Percentiles rank a stretch among this genome's conserved stretches.
These are phyloP conservation scores for Chaetoscypha palmicola DNA, from an alignment of 2,329 filamentous ascomycete species.

Conservation along the genomic window DNA sequence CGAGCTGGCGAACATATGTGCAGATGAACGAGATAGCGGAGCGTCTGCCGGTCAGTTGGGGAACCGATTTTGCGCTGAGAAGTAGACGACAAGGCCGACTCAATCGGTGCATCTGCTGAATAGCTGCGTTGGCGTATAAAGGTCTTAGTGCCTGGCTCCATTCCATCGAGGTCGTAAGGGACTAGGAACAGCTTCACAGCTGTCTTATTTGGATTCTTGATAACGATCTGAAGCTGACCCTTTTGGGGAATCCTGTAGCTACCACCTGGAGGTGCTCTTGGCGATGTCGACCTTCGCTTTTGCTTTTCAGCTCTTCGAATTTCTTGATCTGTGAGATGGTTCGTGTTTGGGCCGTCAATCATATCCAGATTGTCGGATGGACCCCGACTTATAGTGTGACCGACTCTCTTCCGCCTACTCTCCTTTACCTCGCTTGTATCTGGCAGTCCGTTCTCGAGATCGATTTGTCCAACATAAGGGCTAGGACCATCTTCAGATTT, in stretches of 20 bases:
- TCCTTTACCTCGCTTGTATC: constrained; percentile 39
- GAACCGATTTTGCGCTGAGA: constrained; percentile 29
- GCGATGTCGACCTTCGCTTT: constrained; percentile 51
- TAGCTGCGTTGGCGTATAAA: constrained; percentile 94
- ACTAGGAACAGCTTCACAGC: constrained; percentile 94
- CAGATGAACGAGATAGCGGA: constrained; percentile 86
- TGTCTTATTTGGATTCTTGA: constrained; percentile 98
- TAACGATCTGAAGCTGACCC: constrained; percentile 91
- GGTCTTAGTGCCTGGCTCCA: constrained; percentile 91
- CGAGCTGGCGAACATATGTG: constrained; percentile 85
- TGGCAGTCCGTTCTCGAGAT: constrained; percentile 73
- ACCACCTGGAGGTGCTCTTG: constrained; percentile 71
- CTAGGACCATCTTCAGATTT: constrained; percentile 80
- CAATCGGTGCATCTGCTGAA: constrained; percentile 77
- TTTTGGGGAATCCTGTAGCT: constrained; percentile 91
- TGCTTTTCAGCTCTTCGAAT: constrained; percentile 45
- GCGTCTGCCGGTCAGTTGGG: constrained; percentile 57
- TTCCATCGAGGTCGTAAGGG: constrained; percentile 84
- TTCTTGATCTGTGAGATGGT: constrained; percentile 30
- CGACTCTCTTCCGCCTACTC: constrained; percentile 34
- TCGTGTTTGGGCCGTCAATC: constrained; percentile 16
- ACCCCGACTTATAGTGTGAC: constrained; percentile 14
- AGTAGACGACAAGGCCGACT: constrained; percentile 34
- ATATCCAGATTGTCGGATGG: constrained; percentile 22
- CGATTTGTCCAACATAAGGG: constrained; percentile 89